Evolutionary conservation across 345 rosid species (phyloP), one percentile per base, ranked within the genome.

Genomic region (Excoecaria cochinchinensis): DNA sequence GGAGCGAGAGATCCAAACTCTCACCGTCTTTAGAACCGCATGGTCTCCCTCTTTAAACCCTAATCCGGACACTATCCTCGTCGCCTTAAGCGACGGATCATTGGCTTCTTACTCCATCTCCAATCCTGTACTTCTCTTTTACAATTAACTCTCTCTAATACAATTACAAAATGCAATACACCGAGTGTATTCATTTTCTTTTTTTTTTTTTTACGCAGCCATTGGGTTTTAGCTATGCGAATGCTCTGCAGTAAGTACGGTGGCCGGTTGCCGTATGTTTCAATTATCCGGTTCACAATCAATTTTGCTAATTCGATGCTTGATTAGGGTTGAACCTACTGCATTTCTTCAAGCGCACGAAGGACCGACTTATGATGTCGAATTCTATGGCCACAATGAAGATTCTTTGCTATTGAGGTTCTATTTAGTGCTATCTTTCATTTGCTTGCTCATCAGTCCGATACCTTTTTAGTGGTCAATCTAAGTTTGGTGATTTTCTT

Each of bases 311-410:
- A 68, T 17, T 56, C 13, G 57, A 12, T 17, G 58, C 31, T 79
- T 76, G 61, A 31, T 16, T 71, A 88, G 91, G 74, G 88, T 89
- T 73, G 91, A 82, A 71, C 96, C 99, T 21, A 75, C 82, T 73
- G 85, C 88, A 21, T 81, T 89, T 17, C 63, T 95, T 82, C 88
- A 65, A 57, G 98, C 86, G 64, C 99, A 93, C 70, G 91, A 91
- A 22, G 99, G 98, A 38, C 96, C 99, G 25, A 93, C 90, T 2
- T 95, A 95, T 77, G 99, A 95, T 86, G 85, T 95, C 57, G 90
- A 93, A 83, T 95, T 95, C 76, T 93, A 89, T 38, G 96, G 96
- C 0, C 76, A 88, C 56, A 84, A 82, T 31, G 93, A 89, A 64
- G 89, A 90, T 82, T 82, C 87, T 67, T 83, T 95, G 83, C 82